These are phyloP conservation scores for Penicillium pancosmium DNA, from an alignment of 495 filamentous ascomycete genomes.

Conservation along the genomic window DNA sequence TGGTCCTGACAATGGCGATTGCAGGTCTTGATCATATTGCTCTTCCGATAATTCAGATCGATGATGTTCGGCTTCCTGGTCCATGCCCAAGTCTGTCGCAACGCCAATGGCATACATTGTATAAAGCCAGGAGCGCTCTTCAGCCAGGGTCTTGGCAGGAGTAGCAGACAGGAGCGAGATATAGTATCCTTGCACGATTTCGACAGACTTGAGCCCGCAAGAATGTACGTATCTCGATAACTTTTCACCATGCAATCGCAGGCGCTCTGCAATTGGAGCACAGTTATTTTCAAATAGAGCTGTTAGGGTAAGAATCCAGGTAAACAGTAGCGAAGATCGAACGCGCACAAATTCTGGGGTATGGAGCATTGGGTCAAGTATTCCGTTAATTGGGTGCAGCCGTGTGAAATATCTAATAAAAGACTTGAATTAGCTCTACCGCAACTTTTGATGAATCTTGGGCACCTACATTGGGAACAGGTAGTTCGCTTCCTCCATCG, in stretches of 20 bases:
- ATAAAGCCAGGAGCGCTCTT: slow-evolving; percentile 33
- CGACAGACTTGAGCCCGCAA: slow-evolving; percentile 61
- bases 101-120: slow-evolving; percentile 33
- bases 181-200: slow-evolving; percentile 54
- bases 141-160: slow-evolving; percentile 23
- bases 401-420: slow-evolving; percentile 59
- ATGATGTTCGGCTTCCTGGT: slow-evolving; percentile 15
- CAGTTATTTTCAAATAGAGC: slow-evolving; percentile 60
- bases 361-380: slow-evolving; percentile 62
- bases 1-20: background rate
- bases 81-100: slow-evolving; percentile 28
- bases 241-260: slow-evolving; percentile 61
- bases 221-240: slow-evolving; percentile 59
- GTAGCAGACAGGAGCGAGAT: slow-evolving; percentile 31
- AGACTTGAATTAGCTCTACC: background rate
- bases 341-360: slow-evolving; percentile 61
- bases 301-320: slow-evolving; percentile 63
- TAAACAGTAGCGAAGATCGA: slow-evolving; percentile 64
- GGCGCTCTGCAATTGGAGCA: slow-evolving; percentile 56
- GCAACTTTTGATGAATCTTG: background rate
- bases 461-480: slow-evolving; percentile 58
- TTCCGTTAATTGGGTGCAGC: slow-evolving; percentile 66
- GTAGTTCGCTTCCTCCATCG: slow-evolving; percentile 53
- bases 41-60: background rate
- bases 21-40: background rate